phyloP scores from a whole-genome alignment of 345 rosid species.

The Trapa bicornis region DNA sequence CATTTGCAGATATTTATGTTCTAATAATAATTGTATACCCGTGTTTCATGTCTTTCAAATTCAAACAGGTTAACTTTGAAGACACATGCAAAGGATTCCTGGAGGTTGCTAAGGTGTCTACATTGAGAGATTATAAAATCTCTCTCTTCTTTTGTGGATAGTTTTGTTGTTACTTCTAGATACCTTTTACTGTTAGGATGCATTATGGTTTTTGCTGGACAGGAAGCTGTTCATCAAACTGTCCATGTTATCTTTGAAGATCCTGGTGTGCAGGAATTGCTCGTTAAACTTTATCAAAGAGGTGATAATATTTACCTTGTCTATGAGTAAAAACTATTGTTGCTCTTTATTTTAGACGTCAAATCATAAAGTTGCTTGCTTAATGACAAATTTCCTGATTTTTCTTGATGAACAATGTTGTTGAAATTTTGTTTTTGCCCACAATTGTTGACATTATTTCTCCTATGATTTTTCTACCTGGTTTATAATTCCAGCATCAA shows the following conservation, averaged over 20 bases:
- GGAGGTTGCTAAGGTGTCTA: conserved; percentile 84
- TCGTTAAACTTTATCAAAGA: conserved; percentile 86
- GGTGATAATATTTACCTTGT: conserved; percentile 25
- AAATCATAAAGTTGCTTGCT: neutral
- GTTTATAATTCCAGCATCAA: neutral
- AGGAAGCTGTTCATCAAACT: conserved; percentile 94
- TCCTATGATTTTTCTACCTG: neutral
- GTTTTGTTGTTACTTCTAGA: neutral
- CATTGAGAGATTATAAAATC: neutral
- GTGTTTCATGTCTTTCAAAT: neutral
- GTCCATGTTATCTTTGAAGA: conserved; percentile 90
- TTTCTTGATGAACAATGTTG: neutral
- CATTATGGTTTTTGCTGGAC: conserved; percentile 1
- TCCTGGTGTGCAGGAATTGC: conserved; percentile 93
- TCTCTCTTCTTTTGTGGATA: neutral
- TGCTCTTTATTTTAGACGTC: neutral
- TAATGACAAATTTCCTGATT: neutral
- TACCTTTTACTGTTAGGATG: neutral
- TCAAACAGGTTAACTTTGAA: conserved; percentile 78
- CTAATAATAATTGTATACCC: neutral
- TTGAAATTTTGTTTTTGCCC: neutral
- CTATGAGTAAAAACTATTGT: neutral
- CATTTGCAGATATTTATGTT: neutral
- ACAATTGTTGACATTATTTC: too few relatives aligned
- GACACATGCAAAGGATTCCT: conserved; percentile 97